Base-by-base conservation (phyloP, 495 filamentous ascomycete species). In the Astrothelium subdiscretum region DNA sequence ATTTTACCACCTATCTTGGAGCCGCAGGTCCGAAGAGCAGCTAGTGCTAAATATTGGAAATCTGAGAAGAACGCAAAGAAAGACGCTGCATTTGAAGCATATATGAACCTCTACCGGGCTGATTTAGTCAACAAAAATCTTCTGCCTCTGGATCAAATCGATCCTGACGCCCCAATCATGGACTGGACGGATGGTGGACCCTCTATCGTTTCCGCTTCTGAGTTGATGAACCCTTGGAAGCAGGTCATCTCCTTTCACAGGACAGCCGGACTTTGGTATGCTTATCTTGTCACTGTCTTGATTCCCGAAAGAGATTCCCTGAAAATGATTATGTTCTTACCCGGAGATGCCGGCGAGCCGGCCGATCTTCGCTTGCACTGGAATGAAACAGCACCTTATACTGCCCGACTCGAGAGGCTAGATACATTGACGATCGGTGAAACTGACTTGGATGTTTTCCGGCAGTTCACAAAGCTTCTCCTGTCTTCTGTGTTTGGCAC, bases 81-180 rank as follows among this genome's bases (percentile, higher is more conserved):
- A 65, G 94, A 97, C 69, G 86, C 89, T 2, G 89, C 91, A 0
- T 94, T 96, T 59, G 81, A 90, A 67, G 89, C 91, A 13, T 96
- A 92, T 68, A 73, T 80, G 29, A 79, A 78, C 2, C 78, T 98
- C 0, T 84, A 91, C 68, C 62, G 82, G 35, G 85, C 81, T 43
- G 86, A 87, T 0, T 75, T 95, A 26, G 73, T 97, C 24, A 90
- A 91, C 58, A 81, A 95, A 44, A 83, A 95, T 65, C 77, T 97
- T 1, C 76, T 96, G 60, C 92, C 94, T 1, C 63, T 81, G 24
- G 79, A 10, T 69, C 71, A 5, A 43, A n/a, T 61, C 43, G 59
- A 35, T 52, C 31, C 57, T 20, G 35, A 59, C 18, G 57, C 26
- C 3, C 31, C 31, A 26, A 35, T n/a, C 8, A 42, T 59, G 35